Evolutionary conservation across 345 rosid genomes (phyloP), one percentile per base, ranked within the genome.

Genomic region (Nephelium lappaceum): DNA sequence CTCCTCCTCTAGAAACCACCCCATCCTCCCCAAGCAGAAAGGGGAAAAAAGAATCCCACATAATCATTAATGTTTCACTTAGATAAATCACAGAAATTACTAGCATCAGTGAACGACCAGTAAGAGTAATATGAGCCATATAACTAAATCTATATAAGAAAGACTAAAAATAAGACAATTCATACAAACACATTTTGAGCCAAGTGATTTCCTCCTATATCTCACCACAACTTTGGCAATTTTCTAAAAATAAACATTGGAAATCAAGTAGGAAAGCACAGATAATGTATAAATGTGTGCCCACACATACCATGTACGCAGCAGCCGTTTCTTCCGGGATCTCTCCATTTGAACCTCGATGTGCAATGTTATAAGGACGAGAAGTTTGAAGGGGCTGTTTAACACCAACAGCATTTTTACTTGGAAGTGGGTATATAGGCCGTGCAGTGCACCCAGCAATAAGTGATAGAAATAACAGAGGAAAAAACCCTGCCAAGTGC

Each of bases 261-360:
- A 42, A 57, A 49, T 21, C 36, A 72, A 57, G 25, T 2, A 18
- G n/a, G 41, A 15, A 45, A 68, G 64, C 16, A 67, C 41, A 78
- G 0, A 58, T 9, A 27, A 74, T 67, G 27, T 15, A 15, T 31
- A 69, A 72, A 60, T 57, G n/a, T 18, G 23, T 43, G 27, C 38
- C 67, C 16, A 72, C 55, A 72, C 67, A 68, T 78, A 94, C 98
- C 94, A 85, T 67, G 85, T 96, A 96, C 31, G 99, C 93, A 79
- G 91, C 89, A 78, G 92, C 91, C 70, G 97, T 94, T 91, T 91
- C 98, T 91, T 96, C 97, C 36, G 99, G 98, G 62, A 96, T 42
- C 84, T 94, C 98, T 71, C 99, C 98, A 78, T 94, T 94, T 31
- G 97, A 91, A 83, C 99, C 99, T 80, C 99, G 85, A 83, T 96